These are phyloP conservation scores for Cyberlindnera galapagoensis DNA, from an alignment of 805 yeast genomes.

Conservation along the genomic window DNA sequence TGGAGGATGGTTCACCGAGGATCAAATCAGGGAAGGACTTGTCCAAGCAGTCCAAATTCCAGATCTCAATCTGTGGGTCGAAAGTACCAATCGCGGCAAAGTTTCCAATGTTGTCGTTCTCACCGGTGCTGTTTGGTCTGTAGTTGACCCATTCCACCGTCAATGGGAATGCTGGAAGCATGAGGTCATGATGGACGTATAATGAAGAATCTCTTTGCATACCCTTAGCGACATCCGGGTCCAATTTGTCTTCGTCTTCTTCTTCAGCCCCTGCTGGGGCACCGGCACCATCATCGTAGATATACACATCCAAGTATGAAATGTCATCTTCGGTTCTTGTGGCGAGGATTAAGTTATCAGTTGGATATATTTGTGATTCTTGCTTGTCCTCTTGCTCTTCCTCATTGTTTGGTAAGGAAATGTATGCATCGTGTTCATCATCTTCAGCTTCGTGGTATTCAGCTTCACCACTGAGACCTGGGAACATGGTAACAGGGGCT, in stretches of 20 bases:
- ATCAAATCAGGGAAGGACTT: constrained; percentile 93
- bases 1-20: constrained; percentile 63
- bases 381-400: constrained; percentile 72
- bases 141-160: constrained; percentile 94
- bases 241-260: constrained; percentile 56
- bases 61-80: constrained; percentile 94
- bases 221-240: constrained; percentile 72
- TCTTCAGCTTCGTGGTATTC: constrained; percentile 45
- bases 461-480: constrained; percentile 61
- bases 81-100: constrained; percentile 96
- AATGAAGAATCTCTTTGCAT: constrained; percentile 64
- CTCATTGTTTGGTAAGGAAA: constrained; percentile 38
- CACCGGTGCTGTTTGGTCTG: constrained; percentile 40
- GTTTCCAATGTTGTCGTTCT: constrained; percentile 57
- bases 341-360: constrained; percentile 84
- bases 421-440: constrained; percentile 37
- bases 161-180: constrained; percentile 95
- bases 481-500: constrained; percentile 64
- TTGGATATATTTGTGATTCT: constrained; percentile 80
- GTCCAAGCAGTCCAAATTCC: constrained; percentile 91
- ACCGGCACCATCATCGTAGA: constrained; percentile 91
- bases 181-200: constrained; percentile 92
- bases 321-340: constrained; percentile 95
- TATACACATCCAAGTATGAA: constrained; percentile 86
- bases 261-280: constrained; percentile 64